Evolutionary conservation across 2,329 filamentous ascomycete species (phyloP).

Genomic region (Hypoxylon sp.): DNA sequence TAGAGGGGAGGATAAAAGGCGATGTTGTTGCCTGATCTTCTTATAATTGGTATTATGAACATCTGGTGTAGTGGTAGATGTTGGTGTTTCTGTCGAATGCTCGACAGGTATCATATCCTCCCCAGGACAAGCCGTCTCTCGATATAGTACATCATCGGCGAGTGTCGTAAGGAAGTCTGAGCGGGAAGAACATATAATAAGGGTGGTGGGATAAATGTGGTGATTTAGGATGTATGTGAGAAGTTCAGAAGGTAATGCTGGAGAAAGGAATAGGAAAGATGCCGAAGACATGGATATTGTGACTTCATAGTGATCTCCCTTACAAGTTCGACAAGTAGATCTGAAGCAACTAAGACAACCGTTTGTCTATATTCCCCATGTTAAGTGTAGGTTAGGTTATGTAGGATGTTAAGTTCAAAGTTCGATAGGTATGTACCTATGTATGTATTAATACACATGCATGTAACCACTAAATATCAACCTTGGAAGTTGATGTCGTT

Average conservation of each 20-base stretch:
- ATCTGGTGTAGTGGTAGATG: conserved; percentile 35
- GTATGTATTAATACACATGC: not conserved
- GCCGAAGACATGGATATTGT: conserved; percentile 44
- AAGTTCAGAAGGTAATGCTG: conserved; percentile 72
- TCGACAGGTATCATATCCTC: conserved; percentile 2
- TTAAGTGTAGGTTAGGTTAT: no score
- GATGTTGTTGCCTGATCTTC: conserved; percentile 53
- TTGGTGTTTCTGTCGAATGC: conserved; percentile 19
- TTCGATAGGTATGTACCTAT: not conserved
- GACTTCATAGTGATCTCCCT: conserved; percentile 39
- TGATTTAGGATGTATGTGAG: conserved; percentile 74
- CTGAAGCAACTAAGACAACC: not conserved
- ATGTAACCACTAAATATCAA: no score
- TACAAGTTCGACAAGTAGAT: not conserved
- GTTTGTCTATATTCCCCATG: not conserved
- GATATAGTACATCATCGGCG: conserved; percentile 60
- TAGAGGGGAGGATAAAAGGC: conserved; percentile 75
- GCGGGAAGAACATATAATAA: conserved; percentile 79
- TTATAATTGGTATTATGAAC: conserved; percentile 27
- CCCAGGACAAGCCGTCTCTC: conserved; percentile 3
- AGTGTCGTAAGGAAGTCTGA: conserved; percentile 76
- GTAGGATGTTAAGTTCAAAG: not conserved
- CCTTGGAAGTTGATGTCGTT: no score
- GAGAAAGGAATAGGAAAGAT: conserved; percentile 62
- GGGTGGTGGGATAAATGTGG: conserved; percentile 71